Evolutionary conservation across 805 yeast species (phyloP), one percentile per base, ranked within the genome.

Genomic region (Deakozyma indianensis): DNA sequence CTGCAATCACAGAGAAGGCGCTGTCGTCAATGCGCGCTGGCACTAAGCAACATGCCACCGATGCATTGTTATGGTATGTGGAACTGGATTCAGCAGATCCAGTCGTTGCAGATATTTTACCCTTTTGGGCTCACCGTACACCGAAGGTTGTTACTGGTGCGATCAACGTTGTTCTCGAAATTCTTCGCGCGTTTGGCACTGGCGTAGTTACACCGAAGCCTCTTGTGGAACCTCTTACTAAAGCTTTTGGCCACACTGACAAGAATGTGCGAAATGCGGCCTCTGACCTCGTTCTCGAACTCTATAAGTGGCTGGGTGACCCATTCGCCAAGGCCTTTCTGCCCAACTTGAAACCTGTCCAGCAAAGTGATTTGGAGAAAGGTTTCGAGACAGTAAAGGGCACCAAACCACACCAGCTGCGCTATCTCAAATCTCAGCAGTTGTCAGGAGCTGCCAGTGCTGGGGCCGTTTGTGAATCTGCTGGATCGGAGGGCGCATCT

Each of bases 201-300:
- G 63, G 66, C 42, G 70, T 75, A 5, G 67, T 78, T 35, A 62
- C 76, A 43, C 78, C 90, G 9, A 70, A 75, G 53, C 66, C 73
- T 2, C 68, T 80, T 0, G 57, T 85, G 23, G 73, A 77, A 22
- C 56, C 55, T 5, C 62, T 92, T 25, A 77, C 85, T 1, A 80
- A 77, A 53, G 61, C 87, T 43, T 86, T 86, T 56, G 79, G 76
- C 2, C 95, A 88, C 61, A 84, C 94, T 1, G 97, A 92, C 62
- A 76, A 74, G 50, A 83, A 75, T 45, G 96, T 92, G 4, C 74
- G 98, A 56, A 74, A 78, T 1, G 94, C 83, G 57, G 76, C 96
- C 2, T 71, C 80, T 3, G 67, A 70, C 40, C 66, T 90, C 51
- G 68, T 87, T 0, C 75, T 84, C 3, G 83, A 78, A 46, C 57